Evolutionary conservation across 1,284 basidiomycete species (phyloP), one percentile per base, ranked within the genome.

Genomic region (Golubevia pallescens): DNA sequence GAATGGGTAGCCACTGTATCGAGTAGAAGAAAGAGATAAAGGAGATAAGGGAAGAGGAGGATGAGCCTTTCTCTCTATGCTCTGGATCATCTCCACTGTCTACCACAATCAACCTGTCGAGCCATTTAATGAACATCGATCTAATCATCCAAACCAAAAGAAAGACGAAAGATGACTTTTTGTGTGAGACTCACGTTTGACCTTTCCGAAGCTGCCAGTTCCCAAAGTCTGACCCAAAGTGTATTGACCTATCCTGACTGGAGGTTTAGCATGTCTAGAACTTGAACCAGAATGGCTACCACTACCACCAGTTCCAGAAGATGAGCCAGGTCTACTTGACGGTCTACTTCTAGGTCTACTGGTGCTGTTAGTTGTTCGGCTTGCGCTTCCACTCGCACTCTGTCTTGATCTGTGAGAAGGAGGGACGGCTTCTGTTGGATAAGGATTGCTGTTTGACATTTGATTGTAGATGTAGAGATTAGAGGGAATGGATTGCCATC

Each of bases 141-240:
- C 28, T 28, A 28, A 28, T 28, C 28, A 28, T 28, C 28, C 28
- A 28, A 28, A 28, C 28, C 28, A 28, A 28, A 28, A 28, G 28
- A 28, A 28, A 28, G 28, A 28, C 28, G 28, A 28, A 28, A 28
- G 28, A 28, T 28, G 28, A 28, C 28, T 28, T 28, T 28, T 28
- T n/a, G 42, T n/a, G 59, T 23, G 28, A 8, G 20, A 80, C 93
- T 86, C 86, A 96, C 95, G 93, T 89, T 97, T 98, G 84, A 99
- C 96, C 87, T 97, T 97, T 66, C 95, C 96, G 87, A 98, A 99
- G 13, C 93, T 95, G 19, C 96, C 96, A 68, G 88, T 87, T 0
- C 89, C 89, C 7, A 89, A 80, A 0, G 89, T 89, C 63, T 88
- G 85, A 51, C 74, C 73, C 20, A 84, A 67, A 42, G 78, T 80